Base-by-base conservation (phyloP, 2,329 filamentous ascomycete genomes). In the Aureobasidium sp. region DNA sequence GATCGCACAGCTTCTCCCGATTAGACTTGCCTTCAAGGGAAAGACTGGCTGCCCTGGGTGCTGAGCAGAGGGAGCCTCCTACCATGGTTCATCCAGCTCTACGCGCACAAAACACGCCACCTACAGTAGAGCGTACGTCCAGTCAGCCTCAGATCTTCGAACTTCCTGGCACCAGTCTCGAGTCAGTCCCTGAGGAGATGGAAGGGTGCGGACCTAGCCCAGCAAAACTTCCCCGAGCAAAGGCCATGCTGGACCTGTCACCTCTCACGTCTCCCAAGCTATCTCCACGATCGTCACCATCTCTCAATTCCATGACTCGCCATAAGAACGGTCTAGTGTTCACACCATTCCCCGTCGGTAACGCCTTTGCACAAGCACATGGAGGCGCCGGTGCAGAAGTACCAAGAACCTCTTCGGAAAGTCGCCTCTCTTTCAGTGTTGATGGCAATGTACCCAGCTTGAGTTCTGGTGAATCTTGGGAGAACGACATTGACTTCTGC, bases 401-500 rank as follows among this genome's bases (percentile, higher is more conserved):
- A 21, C 54, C 54, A 9, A 57, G 54, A 15, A 47, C 40, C 15
- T 60, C 50, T 31, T 35, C 53, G 25, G 49, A 61, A 11, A 54
- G 49, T 21, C 45, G 45, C n/a, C 43, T 54, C 3, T 58, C 53
- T 15, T 43, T 51, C 29, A 57, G 42, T n/a, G 60, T 60, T 35
- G 61, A 64, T 42, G 60, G 51, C 25, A 62, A 55, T 13, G 50
- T 62, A 13, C 63, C 63, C 21, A 62, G 61, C 33, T 37, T 64
- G 27, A 60, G 61, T n/a, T 64, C 73, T 29, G 75, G 78, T 51
- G 70, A 70, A 15, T 79, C 78, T 1, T 85, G 83, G 83, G 82
- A 85, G 65, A 81, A 83, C 40, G 81, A 84, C 62, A 81, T 85
- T 60, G 82, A 85, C 64, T 84, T 81, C 66, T 83, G 81, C 66